Percentiles rank a stretch among this genome's conserved stretches.
Evolutionary conservation across 1,284 basidiomycete genomes (phyloP).

Genomic region (Abortiporus biennis): DNA sequence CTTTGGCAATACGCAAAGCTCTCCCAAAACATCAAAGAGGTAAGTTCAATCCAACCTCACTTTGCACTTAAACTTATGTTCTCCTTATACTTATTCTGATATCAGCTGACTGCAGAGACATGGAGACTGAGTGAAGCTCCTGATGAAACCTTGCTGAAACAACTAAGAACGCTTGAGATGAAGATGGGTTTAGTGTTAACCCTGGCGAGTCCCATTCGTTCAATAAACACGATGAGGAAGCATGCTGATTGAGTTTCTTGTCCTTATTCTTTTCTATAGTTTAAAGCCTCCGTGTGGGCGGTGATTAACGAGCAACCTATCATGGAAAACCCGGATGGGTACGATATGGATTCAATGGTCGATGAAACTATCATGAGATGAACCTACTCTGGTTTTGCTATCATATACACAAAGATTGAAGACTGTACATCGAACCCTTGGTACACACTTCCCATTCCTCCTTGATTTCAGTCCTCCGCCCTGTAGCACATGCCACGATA

Average conservation of each 20-base stretch:
- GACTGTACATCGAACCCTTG: too few relatives aligned
- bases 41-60: conserved; percentile 30
- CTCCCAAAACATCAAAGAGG: conserved; percentile 48
- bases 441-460: too few relatives aligned
- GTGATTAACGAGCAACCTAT: conserved; percentile 83
- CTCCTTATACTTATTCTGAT: too few relatives aligned
- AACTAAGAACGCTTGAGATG: conserved; percentile 80
- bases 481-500: too few relatives aligned
- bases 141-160: conserved; percentile 71
- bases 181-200: conserved; percentile 95
- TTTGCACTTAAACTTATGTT: neutral
- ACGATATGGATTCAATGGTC: conserved; percentile 25
- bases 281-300: conserved; percentile 94
- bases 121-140: conserved; percentile 60
- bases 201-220: conserved; percentile 51
- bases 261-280: conserved; percentile 47
- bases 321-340: conserved; percentile 25
- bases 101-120: conserved; percentile 52
- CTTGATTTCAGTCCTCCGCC: too few relatives aligned
- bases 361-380: conserved; percentile 25
- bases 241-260: neutral
- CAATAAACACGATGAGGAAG: neutral
- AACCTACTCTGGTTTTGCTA: too few relatives aligned
- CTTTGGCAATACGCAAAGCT: conserved; percentile 58
- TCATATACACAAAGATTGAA: too few relatives aligned